Evolutionary conservation across 2,329 filamentous ascomycete genomes (phyloP), one percentile per base, ranked within the genome.

Genomic region (Pestalotiopsis sp.): DNA sequence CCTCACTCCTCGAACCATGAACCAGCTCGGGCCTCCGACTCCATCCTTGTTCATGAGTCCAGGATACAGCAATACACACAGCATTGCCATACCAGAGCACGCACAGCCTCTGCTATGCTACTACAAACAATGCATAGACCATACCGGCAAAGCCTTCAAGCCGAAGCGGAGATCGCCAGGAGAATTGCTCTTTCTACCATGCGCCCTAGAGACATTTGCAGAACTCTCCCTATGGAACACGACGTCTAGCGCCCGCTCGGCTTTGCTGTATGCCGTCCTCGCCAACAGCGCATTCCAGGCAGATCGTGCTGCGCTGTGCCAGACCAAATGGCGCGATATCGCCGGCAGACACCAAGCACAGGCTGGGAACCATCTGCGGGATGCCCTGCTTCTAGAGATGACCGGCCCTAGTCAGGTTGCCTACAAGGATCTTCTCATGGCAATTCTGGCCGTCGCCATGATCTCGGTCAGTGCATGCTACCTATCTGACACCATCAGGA

Each of bases 361-460:
- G 12, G 76, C 79, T 0, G 75, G 81, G 62, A 72, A 76, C 12
- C 76, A 79, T 25, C 45, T 79, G 2, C 78, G 80, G 41, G 72
- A 80, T 6, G 75, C 78, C 2, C 71, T 82, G 5, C 78, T 79
- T 20, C 76, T 76, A 14, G 75, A 80, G 56, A 75, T 77, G 25
- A 72, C 73, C 66, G 75, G 77, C 0, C 72, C 76, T 0, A 82
- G 78, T 62, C 75, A 76, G 58, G 77, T 79, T 4, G 83, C 82
- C 38, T 85, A 85, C 66, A 84, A 82, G 27, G 80, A 82, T 6
- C 77, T 83, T 1, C 72, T 85, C 7, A 83, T 84, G 78, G 82
- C 82, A 0, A 78, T 84, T 0, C 75, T 84, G 6, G 79, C 76
- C 4, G 71, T 70, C 11, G 72, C 68, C 40, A 71, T 74, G 66